Evolutionary conservation across 441 rosid species (phyloP).

Genomic region (Bruguiera hainesii): DNA sequence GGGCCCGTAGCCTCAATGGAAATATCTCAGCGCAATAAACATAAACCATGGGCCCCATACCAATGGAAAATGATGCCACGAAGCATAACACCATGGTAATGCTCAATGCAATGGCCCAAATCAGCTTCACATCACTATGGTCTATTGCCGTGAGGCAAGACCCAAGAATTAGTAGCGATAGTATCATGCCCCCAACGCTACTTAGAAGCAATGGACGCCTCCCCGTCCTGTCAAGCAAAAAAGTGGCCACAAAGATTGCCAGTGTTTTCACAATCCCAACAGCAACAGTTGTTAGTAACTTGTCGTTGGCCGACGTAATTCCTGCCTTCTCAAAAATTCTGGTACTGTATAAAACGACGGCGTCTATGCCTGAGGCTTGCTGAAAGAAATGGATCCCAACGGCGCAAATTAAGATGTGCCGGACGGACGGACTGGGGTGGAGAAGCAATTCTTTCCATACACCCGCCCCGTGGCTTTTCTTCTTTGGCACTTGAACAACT

Average conservation of each 20-base stretch:
- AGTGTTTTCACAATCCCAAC: conserved; percentile 64
- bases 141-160: conserved; percentile 44
- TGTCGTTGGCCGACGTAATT: conserved; percentile 29
- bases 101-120: conserved; percentile 59
- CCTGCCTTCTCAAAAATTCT: conserved; percentile 67
- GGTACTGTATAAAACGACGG: conserved; percentile 71
- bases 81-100: conserved; percentile 49
- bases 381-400: conserved; percentile 78
- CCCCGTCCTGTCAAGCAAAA: conserved; percentile 57
- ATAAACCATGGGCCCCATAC: conserved; percentile 83
- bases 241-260: conserved; percentile 69
- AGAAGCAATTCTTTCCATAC: conserved; percentile 69
- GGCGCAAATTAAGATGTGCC: conserved; percentile 58
- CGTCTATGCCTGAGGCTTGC: conserved; percentile 73
- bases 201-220: conserved; percentile 68
- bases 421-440: conserved; percentile 56
- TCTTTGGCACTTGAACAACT: conserved; percentile 35
- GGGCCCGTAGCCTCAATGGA: conserved; percentile 82
- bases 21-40: conserved; percentile 78
- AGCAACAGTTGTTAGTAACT: conserved; percentile 68
- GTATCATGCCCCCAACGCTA: conserved; percentile 62
- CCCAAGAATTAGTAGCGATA: conserved; percentile 39
- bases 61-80: conserved; percentile 69
- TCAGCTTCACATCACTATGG: conserved; percentile 30
- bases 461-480: conserved; percentile 43